Conservation (phyloP, 176 grass and related monocot species). For the Sorghum bicolor region DNA sequence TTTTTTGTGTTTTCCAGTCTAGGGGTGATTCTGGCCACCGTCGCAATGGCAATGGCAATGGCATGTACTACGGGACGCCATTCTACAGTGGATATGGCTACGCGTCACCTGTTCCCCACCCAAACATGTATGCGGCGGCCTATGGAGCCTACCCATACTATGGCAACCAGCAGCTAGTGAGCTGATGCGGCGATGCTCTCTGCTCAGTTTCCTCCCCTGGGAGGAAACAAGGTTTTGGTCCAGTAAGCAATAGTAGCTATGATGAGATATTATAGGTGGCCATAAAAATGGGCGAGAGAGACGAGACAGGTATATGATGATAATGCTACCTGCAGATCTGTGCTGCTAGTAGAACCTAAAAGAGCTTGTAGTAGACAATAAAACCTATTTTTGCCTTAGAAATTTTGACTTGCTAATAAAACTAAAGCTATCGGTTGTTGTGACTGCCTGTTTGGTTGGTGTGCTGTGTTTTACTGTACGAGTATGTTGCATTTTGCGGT, state of each 20-base stretch:
- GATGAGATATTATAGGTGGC: conserved; percentile 56
- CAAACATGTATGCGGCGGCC: conserved; percentile 54
- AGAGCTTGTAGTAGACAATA: conserved; percentile 50
- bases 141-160: conserved; percentile 77
- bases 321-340: conserved; percentile 38
- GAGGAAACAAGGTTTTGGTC: conserved; percentile 55
- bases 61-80: conserved; percentile 63
- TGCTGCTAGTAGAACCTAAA: conserved; percentile 45
- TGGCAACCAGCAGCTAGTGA: conserved; percentile 70
- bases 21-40: conserved; percentile 49
- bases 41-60: conserved; percentile 23
- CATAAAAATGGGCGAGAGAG: conserved; percentile 41
- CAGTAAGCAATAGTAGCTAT: conserved; percentile 46
- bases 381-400: conserved; percentile 39
- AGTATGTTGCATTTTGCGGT: background rate
- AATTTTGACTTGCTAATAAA: conserved; percentile 62
- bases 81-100: conserved; percentile 74
- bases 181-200: conserved; percentile 35
- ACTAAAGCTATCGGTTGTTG: conserved; percentile 27
- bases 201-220: conserved; percentile 18
- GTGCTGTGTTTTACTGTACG: background rate
- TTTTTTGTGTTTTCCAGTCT: conserved; percentile 37
- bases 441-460: background rate
- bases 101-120: conserved; percentile 42
- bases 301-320: conserved; percentile 46